Conservation (phyloP, 2,329 filamentous ascomycete genomes). For the Leptographium galeiforme region DNA sequence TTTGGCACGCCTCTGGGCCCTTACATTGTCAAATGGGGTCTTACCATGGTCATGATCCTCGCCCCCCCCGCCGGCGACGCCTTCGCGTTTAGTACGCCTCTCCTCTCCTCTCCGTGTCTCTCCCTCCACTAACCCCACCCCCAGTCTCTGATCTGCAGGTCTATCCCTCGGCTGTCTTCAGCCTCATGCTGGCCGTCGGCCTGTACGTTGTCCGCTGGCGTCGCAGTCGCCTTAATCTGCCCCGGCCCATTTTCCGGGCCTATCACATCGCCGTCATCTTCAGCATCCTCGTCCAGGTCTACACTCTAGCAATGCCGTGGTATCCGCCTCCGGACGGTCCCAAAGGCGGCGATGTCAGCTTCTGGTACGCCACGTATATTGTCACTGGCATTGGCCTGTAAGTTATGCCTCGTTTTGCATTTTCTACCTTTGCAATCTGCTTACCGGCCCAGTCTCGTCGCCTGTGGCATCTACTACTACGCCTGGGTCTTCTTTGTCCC, state of each 20-base stretch:
- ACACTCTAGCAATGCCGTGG: constrained; percentile 58
- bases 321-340: constrained; percentile 49
- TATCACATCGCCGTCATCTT: constrained; percentile 48
- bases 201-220: constrained; percentile 43
- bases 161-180: constrained; percentile 47
- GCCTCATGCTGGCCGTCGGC: constrained; percentile 40
- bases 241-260: constrained; percentile 37
- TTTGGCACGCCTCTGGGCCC: constrained; percentile 50
- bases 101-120: not conserved
- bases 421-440: not conserved
- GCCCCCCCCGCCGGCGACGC: constrained; percentile 49
- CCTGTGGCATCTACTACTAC: constrained; percentile 35
- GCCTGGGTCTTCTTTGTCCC: constrained; percentile 33
- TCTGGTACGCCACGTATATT: constrained; percentile 61
- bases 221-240: constrained; percentile 35
- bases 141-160: constrained; percentile 41
- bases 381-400: constrained; percentile 51
- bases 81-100: constrained; percentile 40
- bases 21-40: constrained; percentile 39
- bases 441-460: constrained; percentile 1
- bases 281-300: constrained; percentile 44
- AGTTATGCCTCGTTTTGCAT: constrained; percentile 19
- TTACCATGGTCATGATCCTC: constrained; percentile 47
- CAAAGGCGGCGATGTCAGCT: constrained; percentile 51
- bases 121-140: not conserved